Base-by-base conservation (phyloP, 495 filamentous ascomycete genomes). In the Penicillium subrubescens region DNA sequence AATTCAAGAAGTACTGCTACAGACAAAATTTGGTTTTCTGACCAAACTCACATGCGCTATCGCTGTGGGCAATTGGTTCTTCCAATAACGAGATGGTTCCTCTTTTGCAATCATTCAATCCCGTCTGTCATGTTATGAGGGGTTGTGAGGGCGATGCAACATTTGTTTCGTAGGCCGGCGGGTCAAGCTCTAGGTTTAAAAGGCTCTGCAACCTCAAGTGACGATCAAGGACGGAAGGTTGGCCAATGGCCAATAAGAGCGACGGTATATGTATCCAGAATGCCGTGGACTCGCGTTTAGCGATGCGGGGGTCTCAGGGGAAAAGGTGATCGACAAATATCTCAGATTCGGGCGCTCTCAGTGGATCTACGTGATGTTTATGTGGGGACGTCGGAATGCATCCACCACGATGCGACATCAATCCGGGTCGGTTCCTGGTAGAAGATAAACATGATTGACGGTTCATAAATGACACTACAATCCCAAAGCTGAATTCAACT, bases 301-400 rank as follows among this genome's bases (percentile, higher is more conserved):
- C 48, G 48, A 51, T 31, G 48, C 25, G 25, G 25, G 48, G 48
- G 48, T 29, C 25, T 51, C 25, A 27, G 17, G 17, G 17, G 21
- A 50, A 15, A 7, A 8, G 14, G 21, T 50, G 46, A 50, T 50
- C 46, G 46, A 50, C 46, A 50, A 50, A 50, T 14, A 27, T 25
- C 46, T 50, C 19, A 14, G 46, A 25, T 29, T 29, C 3, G 23
- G 19, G 48, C 25, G n/a, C 25, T 17, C 14, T 15, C 4, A 51
- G 25, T 51, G 48, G 48, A 29, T 51, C 12, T 29, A 15, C 48
- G 12, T 11, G 48, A 17, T 46, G 11, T 0, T 11, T 51, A 51
- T 51, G 48, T 29, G 48, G 48, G 27, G 48, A 51, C 48, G 27
- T 46, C 43, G 48, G 48, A 51, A 51, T 51, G 25, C 25, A 51